Evolutionary conservation across 306 rosid species (phyloP), one percentile per base, ranked within the genome.

Genomic region (Delonix regia): DNA sequence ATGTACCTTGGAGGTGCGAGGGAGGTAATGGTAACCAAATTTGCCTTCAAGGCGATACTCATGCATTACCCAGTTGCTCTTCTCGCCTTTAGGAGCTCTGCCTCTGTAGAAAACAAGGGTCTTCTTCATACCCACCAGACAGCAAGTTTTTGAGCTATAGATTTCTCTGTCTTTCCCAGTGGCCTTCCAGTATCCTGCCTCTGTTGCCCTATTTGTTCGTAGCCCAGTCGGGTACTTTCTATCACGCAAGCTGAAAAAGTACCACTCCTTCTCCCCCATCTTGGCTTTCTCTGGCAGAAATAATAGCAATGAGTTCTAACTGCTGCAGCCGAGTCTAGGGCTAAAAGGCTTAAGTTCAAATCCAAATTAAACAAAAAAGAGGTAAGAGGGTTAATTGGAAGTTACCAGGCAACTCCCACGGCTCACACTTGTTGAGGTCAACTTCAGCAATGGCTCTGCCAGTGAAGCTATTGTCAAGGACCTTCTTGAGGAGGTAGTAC

Each of bases 241-340:
- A 72, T 94, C 99, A 1, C 97, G 81, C 0, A 87, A 51, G 75
- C 92, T 94, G 81, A 89, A 94, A 77, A 94, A 94, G 72, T 94
- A 94, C 97, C 97, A 94, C 78, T 94, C 99, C n/a, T 90, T 94
- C 81, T 89, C 90, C 2, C 99, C 99, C 97, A 94, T 88, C 73
- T 92, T 94, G 0, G 99, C 97, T 70, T 92, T 94, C 71, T 86
- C 99, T 92, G 89, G 27, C 70, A 33, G 36, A 9, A 9, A 68
- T 21, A 55, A 21, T 16, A 2, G 4, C 15, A n/a, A 49, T 5
- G 4, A 18, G 25, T 51, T 51, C 7, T 18, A 19, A 25, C 57
- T 51, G 14, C 9, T 14, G 19, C n/a, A 14, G 0, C 60, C 59
- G 1, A 9, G n/a, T n/a, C n/a, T 1, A 9, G 22, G 16, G 60